Percentiles rank a stretch among this genome's conserved stretches.
These are phyloP conservation scores for Metschnikowia lachancei DNA, from an alignment of 805 yeast species.

Conservation along the genomic window DNA sequence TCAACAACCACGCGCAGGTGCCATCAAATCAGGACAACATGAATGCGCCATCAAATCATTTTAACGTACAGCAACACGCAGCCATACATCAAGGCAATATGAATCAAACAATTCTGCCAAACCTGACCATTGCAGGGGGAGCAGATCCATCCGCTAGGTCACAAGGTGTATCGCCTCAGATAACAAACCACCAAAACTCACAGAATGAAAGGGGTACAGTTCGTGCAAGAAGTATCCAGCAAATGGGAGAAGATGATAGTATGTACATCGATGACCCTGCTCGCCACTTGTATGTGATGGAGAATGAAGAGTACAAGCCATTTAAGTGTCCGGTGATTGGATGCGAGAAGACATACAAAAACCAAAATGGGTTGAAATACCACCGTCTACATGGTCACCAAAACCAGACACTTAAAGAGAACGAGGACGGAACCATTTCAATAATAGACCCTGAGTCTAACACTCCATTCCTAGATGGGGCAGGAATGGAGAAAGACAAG, in stretches of 20 bases:
- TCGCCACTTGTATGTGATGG: slow-evolving; percentile 87
- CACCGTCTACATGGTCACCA: slow-evolving; percentile 97
- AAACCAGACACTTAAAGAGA: slow-evolving; percentile 85
- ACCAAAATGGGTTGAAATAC: slow-evolving; percentile 95
- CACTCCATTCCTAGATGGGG: slow-evolving; percentile 88
- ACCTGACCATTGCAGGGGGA: slow-evolving; percentile 16
- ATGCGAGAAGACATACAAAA: slow-evolving; percentile 95
- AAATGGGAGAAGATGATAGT: slow-evolving; percentile 46
- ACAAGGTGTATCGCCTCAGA: slow-evolving; percentile 10
- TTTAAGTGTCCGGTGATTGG: slow-evolving; percentile 98
- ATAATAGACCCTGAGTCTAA: slow-evolving; percentile 89
- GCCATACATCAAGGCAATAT: slow-evolving; percentile 20
- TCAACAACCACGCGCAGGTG: slow-evolving; percentile 42
- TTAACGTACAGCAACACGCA: slow-evolving; percentile 26
- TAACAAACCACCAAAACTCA: slow-evolving; percentile 7
- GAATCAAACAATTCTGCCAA: slow-evolving; percentile 18
- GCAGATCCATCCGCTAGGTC: slow-evolving; percentile 1
- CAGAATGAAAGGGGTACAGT: slow-evolving; percentile 6
- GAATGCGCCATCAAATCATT: slow-evolving; percentile 22
- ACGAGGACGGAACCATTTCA: slow-evolving; percentile 89
- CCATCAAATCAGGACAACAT: slow-evolving; percentile 16
- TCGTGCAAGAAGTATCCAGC: slow-evolving; percentile 16
- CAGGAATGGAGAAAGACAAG: slow-evolving; percentile 94
- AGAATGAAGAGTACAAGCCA: slow-evolving; percentile 88
- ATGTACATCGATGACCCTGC: slow-evolving; percentile 97